A percentile compares a stretch with the other conserved stretches of the same genome.
phyloP scores from a whole-genome alignment of 2,329 filamentous ascomycete genomes.

The Zymoseptoria tritici region DNA sequence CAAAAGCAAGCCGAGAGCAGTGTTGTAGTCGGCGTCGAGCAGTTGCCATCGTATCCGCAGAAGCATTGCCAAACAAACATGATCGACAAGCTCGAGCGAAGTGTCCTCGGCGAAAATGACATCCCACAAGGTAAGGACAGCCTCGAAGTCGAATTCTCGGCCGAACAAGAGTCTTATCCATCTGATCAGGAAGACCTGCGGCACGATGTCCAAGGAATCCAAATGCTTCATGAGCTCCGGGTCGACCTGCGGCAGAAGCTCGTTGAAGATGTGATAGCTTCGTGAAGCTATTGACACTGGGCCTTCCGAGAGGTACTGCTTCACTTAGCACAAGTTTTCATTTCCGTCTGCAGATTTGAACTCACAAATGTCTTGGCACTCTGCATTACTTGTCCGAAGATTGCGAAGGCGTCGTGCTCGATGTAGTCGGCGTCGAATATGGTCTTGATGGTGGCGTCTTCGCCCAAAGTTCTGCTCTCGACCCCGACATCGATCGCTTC shows the following conservation, averaged over 20 bases:
- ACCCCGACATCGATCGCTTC: conserved; percentile 60
- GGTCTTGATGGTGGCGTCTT: conserved; percentile 23
- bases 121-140: conserved; percentile 83
- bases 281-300: conserved; percentile 61
- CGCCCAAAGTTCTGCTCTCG: conserved; percentile 23
- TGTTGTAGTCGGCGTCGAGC: conserved; percentile 78
- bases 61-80: conserved; percentile 91
- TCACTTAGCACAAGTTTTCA: conserved; percentile 25
- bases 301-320: conserved; percentile 45
- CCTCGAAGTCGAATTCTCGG: conserved; percentile 82
- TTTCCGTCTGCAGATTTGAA: conserved; percentile 27
- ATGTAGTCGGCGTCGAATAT: conserved; percentile 65
- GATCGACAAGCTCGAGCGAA: conserved; percentile 69
- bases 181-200: conserved; percentile 94
- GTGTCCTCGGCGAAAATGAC: conserved; percentile 81
- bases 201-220: conserved; percentile 77
- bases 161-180: conserved; percentile 93
- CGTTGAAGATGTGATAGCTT: conserved; percentile 80
- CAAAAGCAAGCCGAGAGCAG: conserved; percentile 71
- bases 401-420: conserved; percentile 82
- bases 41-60: conserved; percentile 86
- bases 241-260: conserved; percentile 69
- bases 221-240: conserved; percentile 77
- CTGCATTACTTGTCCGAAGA: conserved; percentile 85
- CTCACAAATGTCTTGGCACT: conserved; percentile 63